Evolutionary conservation across 2,329 filamentous ascomycete species (phyloP).

Genomic region (Neofusicoccum laricinum): DNA sequence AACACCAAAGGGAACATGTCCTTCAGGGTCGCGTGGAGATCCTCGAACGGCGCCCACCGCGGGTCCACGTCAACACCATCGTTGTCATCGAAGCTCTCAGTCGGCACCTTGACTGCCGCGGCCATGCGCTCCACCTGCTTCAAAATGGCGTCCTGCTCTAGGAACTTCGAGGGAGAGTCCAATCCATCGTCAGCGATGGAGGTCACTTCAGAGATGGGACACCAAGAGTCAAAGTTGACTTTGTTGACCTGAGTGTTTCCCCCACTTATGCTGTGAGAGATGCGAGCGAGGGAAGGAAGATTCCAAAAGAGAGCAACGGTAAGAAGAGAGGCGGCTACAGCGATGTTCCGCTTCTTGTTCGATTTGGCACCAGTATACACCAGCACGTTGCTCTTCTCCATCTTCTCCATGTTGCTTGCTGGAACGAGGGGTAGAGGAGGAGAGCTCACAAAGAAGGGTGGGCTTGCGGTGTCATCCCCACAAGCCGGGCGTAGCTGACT

Average conservation of each 20-base stretch:
- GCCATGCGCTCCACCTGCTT: slow-evolving; percentile 36
- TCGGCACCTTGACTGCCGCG: slow-evolving; percentile 53
- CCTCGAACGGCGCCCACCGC: slow-evolving; percentile 58
- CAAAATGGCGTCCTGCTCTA: slow-evolving; percentile 1
- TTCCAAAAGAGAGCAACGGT: slow-evolving; percentile 13
- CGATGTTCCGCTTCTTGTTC: neutral
- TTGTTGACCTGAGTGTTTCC: neutral
- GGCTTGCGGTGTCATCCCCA: neutral
- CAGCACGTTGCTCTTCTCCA: neutral
- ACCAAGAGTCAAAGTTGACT: slow-evolving; percentile 13
- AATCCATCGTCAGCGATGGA: slow-evolving; percentile 1
- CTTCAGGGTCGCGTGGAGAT: slow-evolving; percentile 51
- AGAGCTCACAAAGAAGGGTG: neutral
- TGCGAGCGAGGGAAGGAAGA: neutral
- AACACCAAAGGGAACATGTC: slow-evolving; percentile 50
- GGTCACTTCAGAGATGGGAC: neutral
- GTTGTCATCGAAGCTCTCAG: slow-evolving; percentile 56
- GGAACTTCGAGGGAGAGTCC: slow-evolving; percentile 6
- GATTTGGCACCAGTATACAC: neutral
- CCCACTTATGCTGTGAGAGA: slow-evolving; percentile 6
- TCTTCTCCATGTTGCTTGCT: slow-evolving; percentile 4
- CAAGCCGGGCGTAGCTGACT: neutral
- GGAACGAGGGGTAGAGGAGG: neutral
- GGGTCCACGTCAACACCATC: slow-evolving; percentile 54
- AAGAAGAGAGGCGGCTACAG: neutral